Percentiles rank a stretch among this genome's conserved stretches.
phyloP scores from a whole-genome alignment of 371 early-diverging fungal species.

The Mucor irregularis region DNA sequence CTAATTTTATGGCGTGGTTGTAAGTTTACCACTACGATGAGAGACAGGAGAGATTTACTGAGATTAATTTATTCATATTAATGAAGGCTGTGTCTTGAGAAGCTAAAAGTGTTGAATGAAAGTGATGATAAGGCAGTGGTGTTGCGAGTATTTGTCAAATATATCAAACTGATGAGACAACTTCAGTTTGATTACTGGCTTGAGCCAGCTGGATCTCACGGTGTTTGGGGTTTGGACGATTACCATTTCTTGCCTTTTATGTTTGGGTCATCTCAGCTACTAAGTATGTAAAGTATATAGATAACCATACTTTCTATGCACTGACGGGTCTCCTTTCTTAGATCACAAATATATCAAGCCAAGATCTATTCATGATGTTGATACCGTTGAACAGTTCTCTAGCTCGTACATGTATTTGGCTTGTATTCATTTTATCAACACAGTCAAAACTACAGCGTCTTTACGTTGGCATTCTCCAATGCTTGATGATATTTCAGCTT shows the following conservation, averaged over 20 bases:
- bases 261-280: constrained; percentile 92
- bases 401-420: constrained; percentile 91
- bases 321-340: background rate
- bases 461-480: constrained; percentile 92
- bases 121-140: constrained; percentile 78
- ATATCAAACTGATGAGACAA: constrained; percentile 85
- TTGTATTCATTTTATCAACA: constrained; percentile 89
- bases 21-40: constrained; percentile 53
- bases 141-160: constrained; percentile 82
- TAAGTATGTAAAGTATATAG: constrained; percentile 44
- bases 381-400: constrained; percentile 81
- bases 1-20: constrained; percentile 93
- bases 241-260: constrained; percentile 98
- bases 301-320: background rate
- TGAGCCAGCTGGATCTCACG: constrained; percentile 99
- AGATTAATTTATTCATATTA: no score
- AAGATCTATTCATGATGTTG: constrained; percentile 84
- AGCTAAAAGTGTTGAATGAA: constrained; percentile 62
- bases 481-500: constrained; percentile 94
- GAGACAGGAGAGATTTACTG: no score
- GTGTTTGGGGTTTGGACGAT: constrained; percentile 99
- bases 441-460: constrained; percentile 64
- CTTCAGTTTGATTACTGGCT: constrained; percentile 94
- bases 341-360: constrained; percentile 83
- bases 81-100: constrained; percentile 74